These are phyloP conservation scores for Ophiostoma sp. DNA, from an alignment of 2,329 filamentous ascomycete genomes.

Conservation along the genomic window DNA sequence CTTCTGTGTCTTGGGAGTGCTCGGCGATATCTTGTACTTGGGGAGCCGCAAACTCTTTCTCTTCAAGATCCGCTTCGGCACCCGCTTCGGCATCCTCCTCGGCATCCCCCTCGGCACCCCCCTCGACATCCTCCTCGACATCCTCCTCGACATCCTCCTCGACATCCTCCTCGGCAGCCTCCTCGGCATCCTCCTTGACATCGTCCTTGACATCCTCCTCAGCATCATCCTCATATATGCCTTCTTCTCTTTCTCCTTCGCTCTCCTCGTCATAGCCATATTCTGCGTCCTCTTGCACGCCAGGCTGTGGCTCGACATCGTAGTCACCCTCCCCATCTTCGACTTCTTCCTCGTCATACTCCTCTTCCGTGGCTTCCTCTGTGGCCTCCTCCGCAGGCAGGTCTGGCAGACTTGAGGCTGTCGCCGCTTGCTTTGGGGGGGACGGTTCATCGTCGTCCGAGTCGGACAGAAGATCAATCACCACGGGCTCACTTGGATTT, in stretches of 20 bases:
- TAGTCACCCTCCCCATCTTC: conserved; percentile 18
- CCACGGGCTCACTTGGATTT: conserved; percentile 33
- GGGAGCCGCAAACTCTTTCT: neutral
- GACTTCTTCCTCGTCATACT: conserved; percentile 18
- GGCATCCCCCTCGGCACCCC: neutral
- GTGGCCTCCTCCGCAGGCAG: neutral
- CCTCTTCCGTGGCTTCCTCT: conserved; percentile 13
- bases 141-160: neutral
- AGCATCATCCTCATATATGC: conserved; percentile 14
- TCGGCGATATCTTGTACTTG: conserved; percentile 13
- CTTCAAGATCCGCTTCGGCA: conserved; percentile 6
- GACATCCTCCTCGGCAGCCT: neutral
- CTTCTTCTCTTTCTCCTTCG: conserved; percentile 17
- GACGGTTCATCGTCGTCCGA: conserved; percentile 37
- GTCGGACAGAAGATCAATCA: conserved; percentile 46
- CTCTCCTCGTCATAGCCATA: conserved; percentile 13
- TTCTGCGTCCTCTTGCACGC: neutral
- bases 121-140: neutral
- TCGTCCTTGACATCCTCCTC: conserved; percentile 18
- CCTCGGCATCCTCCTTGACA: neutral
- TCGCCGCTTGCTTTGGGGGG: neutral
- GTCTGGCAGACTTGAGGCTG: neutral
- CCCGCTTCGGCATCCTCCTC: neutral
- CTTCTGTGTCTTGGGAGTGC: conserved; percentile 12
- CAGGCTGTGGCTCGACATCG: conserved; percentile 12